Base-by-base conservation (phyloP, 169 alveolate genomes). In the Eimeria sp. region DNA sequence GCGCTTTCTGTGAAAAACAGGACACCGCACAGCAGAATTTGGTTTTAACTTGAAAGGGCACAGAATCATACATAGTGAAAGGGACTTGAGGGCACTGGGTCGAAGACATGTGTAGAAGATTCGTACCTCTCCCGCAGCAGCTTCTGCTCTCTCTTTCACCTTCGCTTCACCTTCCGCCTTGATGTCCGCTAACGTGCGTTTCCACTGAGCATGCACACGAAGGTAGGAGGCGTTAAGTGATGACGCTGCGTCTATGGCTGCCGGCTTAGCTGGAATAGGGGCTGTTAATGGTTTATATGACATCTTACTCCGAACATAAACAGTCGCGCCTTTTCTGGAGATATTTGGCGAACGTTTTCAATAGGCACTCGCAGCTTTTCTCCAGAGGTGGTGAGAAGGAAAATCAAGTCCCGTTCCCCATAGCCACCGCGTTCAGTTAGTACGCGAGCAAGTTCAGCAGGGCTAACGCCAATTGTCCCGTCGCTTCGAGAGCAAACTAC, bases 361-460 rank as follows among this genome's bases (percentile, higher is more conserved):
- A 85, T 46, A 11, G 93, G 40, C 23, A 85, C 82, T 64, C 80
- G 71, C 14, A 85, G 68, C 82, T 85, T 85, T 62, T 85, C 80
- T 10, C 93, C 93, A 10, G 77, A 54, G 4, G 93, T 64, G 10
- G 93, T 64, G 71, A 62, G 58, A n/a, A 85, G 52, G 77, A 85
- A 85, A 40, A 85, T n/a, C 82, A 62, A 85, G 46, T 85, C 93
- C n/a, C 37, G 6, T 13, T 85, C 80, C 20, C 82, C 82, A 27
- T 64, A 85, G n/a, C 93, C 93, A 43, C 93, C 93, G 3, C 37
- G 77, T 37, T 66, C 64, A 64, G 64, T 85, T 6, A 85, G 82
- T 25, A 85, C 93, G 46, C 64, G 82, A 4, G 93, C 82, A 40
- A 85, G 93, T 56, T 85, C 93, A 64, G 82, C 60, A 58, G 93